Base-by-base conservation (phyloP, 1,284 basidiomycete species). In the Cryptococcus deneoformans region DNA sequence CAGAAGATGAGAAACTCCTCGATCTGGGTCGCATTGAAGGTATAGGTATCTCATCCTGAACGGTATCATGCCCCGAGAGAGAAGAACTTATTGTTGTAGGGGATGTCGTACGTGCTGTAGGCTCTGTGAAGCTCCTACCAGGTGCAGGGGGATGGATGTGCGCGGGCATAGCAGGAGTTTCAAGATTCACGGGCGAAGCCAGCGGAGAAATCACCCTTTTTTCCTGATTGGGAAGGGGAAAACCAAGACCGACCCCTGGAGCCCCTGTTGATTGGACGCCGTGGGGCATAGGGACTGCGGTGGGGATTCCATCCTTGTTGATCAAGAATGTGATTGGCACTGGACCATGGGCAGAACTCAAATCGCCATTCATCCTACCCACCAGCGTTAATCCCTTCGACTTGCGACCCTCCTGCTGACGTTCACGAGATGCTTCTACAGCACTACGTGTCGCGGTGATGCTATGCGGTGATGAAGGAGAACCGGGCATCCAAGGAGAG, bases 291-390 rank as follows among this genome's bases (percentile, higher is more conserved):
- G 61, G 50, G 9, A 53, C 42, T 5, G 37, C 36, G n/a, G 24
- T 36, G 24, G 49, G 57, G 20, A 60, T 44, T 3, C 59, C 67
- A 35, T 65, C 58, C 3, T 64, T 64, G 14, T 66, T 66, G 40
- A 72, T 52, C 8, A 70, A 46, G 59, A 76, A 76, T 1, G 71
- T 69, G 49, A 76, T 75, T 2, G 74, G 74, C 3, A 76, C 67
- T 0, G 74, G 74, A 11, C 70, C 70, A 42, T 66, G 64, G 1
- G 72, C 50, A 2, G 60, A 61, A 1, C 60, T 48, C 36, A 74
- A 52, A 46, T 72, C 67, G 11, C 61, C 64, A 7, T 74, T 70
- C 62, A 71, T 69, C 40, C 67, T 58, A 1, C 72, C 72, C 1
- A 74, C 70, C 3, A 74, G 56, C 6, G 70, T 72, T 53, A 69